A percentile compares a stretch with the other conserved stretches of the same genome.
Evolutionary conservation across 2,329 filamentous ascomycete species (phyloP).

Genomic region (Beauveria medogensis): DNA sequence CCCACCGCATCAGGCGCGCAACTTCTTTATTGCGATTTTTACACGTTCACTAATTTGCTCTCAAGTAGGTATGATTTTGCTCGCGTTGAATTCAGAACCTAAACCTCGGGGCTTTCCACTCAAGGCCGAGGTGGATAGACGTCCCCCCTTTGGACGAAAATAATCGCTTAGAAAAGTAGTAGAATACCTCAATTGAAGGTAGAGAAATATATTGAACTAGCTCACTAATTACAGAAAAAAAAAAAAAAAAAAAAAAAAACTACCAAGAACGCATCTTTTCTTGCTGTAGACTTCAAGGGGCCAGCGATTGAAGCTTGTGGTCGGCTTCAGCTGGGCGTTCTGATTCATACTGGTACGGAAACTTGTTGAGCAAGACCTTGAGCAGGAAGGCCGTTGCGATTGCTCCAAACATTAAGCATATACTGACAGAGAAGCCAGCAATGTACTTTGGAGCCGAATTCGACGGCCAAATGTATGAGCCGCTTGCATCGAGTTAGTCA

Average conservation of each 20-base stretch:
- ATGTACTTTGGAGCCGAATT: constrained; percentile 8
- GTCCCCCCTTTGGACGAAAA: no score
- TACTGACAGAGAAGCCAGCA: constrained; percentile 7
- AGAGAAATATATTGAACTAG: not conserved
- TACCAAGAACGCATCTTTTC: not conserved
- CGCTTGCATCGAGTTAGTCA: not conserved
- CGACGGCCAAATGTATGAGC: constrained; percentile 10
- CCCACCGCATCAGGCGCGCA: no score
- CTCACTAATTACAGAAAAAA: not conserved
- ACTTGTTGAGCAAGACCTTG: constrained; percentile 3
- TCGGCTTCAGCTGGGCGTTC: not conserved
- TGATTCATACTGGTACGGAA: not conserved
- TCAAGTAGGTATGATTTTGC: no score
- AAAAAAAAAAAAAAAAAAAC: no score
- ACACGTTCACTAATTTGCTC: no score
- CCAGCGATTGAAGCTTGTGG: not conserved
- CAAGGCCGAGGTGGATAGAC: no score
- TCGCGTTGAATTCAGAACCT: no score
- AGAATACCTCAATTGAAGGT: not conserved
- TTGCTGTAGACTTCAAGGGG: not conserved
- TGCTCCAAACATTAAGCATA: constrained; percentile 5
- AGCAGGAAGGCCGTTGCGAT: constrained; percentile 5
- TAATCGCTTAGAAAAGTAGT: no score
- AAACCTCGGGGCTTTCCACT: no score
- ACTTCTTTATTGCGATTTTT: no score